Evolutionary conservation across 169 alveolate genomes (phyloP).

Genomic region (Cytauxzoon felis): DNA sequence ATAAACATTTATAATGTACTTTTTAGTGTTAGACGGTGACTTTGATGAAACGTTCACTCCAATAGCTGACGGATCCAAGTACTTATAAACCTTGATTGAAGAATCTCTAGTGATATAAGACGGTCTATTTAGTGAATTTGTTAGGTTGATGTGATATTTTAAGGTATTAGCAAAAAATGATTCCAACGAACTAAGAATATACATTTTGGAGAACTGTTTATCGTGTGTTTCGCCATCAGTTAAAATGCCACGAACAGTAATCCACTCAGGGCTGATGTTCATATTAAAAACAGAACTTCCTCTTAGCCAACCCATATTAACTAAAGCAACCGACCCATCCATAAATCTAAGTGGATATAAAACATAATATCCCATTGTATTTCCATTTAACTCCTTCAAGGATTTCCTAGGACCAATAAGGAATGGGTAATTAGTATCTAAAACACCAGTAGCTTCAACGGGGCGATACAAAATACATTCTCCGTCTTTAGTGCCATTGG

Average conservation of each 20-base stretch:
- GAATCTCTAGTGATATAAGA: slow-evolving; percentile 34
- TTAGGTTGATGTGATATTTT: not conserved
- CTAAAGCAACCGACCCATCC: slow-evolving; percentile 74
- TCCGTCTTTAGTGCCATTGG: not conserved
- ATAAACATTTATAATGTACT: slow-evolving; percentile 70
- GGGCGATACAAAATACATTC: slow-evolving; percentile 26
- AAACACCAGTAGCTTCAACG: slow-evolving; percentile 73
- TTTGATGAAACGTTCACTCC: slow-evolving; percentile 62
- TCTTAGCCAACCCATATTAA: slow-evolving; percentile 78
- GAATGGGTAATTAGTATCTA: slow-evolving; percentile 73
- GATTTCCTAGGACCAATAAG: slow-evolving; percentile 78
- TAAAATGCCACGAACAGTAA: slow-evolving; percentile 78
- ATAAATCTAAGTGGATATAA: slow-evolving; percentile 76
- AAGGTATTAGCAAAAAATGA: not conserved
- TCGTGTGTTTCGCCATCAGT: slow-evolving; percentile 76
- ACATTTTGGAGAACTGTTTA: slow-evolving; percentile 40
- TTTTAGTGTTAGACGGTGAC: slow-evolving; percentile 44
- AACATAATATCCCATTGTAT: slow-evolving; percentile 65
- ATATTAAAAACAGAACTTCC: slow-evolving; percentile 36
- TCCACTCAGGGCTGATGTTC: slow-evolving; percentile 64
- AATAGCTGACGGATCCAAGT: slow-evolving; percentile 68
- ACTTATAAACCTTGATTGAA: slow-evolving; percentile 58
- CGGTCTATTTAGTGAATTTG: slow-evolving; percentile 28
- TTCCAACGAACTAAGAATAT: slow-evolving; percentile 25
- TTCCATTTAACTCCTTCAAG: slow-evolving; percentile 52